A percentile compares a stretch with the other conserved stretches of the same genome.
Conservation (phyloP, 805 yeast species). For the Sugiyamaella valdiviana region DNA sequence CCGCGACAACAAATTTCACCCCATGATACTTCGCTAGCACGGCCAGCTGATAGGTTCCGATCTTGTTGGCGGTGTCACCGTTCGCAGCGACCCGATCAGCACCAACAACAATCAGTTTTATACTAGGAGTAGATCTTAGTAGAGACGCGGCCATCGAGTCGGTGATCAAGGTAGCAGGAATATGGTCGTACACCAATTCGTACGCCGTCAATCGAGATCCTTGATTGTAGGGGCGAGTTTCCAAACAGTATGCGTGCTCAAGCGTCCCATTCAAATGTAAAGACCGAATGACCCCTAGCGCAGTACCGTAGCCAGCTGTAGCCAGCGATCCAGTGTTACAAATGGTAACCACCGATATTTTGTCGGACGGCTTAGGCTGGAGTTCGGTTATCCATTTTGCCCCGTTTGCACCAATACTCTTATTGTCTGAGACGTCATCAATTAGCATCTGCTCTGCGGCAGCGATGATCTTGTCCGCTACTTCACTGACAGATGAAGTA, state of each 20-base stretch:
- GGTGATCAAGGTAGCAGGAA: slow-evolving; percentile 83
- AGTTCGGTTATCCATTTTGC: slow-evolving; percentile 54
- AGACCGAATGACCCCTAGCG: slow-evolving; percentile 84
- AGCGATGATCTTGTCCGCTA: slow-evolving; percentile 32
- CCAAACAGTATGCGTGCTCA: slow-evolving; percentile 76
- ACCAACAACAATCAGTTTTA: slow-evolving; percentile 85
- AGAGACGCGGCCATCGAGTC: slow-evolving; percentile 88
- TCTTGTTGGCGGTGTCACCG: slow-evolving; percentile 95
- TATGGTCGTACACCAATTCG: slow-evolving; percentile 76
- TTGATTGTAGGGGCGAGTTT: slow-evolving; percentile 94
- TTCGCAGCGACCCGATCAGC: slow-evolving; percentile 90
- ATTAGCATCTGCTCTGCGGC: slow-evolving; percentile 49
- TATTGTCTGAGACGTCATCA: slow-evolving; percentile 74
- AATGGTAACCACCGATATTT: slow-evolving; percentile 78
- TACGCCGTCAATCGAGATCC: slow-evolving; percentile 91
- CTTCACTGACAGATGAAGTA: slow-evolving; percentile 23
- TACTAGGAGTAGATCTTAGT: slow-evolving; percentile 54
- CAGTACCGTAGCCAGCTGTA: slow-evolving; percentile 97
- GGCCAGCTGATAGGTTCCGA: slow-evolving; percentile 89
- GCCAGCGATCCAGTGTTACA: slow-evolving; percentile 97
- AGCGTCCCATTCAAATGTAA: slow-evolving; percentile 47
- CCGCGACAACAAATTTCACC: slow-evolving; percentile 86
- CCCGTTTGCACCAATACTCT: slow-evolving; percentile 75
- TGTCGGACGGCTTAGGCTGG: slow-evolving; percentile 46
- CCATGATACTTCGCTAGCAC: slow-evolving; percentile 60